A percentile compares a stretch with the other conserved stretches of the same genome.
Evolutionary conservation across 345 rosid genomes (phyloP).

Genomic region (Hibiscus tridactylites): DNA sequence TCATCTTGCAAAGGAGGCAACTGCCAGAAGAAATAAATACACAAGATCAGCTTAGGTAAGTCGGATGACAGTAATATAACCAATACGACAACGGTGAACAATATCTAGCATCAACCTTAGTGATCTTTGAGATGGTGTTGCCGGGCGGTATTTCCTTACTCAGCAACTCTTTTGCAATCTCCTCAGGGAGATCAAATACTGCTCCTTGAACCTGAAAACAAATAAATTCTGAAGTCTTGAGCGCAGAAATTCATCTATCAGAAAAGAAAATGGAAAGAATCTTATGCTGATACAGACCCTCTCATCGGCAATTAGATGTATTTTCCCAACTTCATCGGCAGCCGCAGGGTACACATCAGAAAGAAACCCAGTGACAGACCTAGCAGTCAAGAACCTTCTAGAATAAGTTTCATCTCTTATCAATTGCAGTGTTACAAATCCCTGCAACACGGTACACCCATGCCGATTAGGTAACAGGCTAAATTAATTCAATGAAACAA

Average conservation of each 20-base stretch:
- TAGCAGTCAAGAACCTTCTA: conserved; percentile 72
- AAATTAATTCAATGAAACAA: neutral
- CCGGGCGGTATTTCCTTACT: conserved; percentile 25
- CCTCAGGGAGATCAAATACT: conserved; percentile 92
- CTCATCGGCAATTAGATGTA: conserved; percentile 80
- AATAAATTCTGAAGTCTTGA: conserved; percentile 10
- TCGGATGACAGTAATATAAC: conserved; percentile 1
- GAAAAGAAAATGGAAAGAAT: neutral
- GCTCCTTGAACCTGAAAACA: conserved; percentile 83
- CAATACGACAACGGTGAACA: neutral
- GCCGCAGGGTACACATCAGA: conserved; percentile 75
- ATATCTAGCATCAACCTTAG: conserved; percentile 43
- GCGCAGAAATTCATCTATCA: conserved; percentile 5
- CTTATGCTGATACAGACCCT: conserved; percentile 35
- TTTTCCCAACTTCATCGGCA: conserved; percentile 88
- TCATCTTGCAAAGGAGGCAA: conserved; percentile 93
- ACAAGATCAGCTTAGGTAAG: neutral
- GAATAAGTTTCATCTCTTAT: conserved; percentile 57
- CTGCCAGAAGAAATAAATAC: conserved; percentile 26
- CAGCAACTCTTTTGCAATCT: conserved; percentile 73
- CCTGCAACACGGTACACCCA: conserved; percentile 32
- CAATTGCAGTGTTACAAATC: conserved; percentile 82
- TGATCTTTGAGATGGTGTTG: conserved; percentile 52
- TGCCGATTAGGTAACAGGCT: neutral
- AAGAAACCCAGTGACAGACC: conserved; percentile 89